Percentiles rank a stretch among this genome's conserved stretches.
Conservation (phyloP, 2,329 filamentous ascomycete genomes). For the Colletotrichum australisinense region DNA sequence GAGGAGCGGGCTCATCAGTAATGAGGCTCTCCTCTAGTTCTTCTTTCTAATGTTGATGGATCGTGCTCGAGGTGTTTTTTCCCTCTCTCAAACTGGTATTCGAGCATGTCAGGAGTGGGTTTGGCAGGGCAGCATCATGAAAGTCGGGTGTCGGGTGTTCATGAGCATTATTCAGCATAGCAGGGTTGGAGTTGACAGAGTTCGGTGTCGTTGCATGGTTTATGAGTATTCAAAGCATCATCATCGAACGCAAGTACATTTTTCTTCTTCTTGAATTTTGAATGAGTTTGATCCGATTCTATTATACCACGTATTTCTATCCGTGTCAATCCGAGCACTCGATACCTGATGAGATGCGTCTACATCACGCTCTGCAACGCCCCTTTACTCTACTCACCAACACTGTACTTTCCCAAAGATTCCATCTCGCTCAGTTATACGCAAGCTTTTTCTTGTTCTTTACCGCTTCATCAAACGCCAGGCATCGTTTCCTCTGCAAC, state of each 20-base stretch:
- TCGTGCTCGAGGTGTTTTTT: no score
- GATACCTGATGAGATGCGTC: no score
- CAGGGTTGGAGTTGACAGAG: not conserved
- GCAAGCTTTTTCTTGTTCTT: not conserved
- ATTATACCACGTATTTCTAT: not conserved
- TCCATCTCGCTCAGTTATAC: no score
- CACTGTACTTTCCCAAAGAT: no score
- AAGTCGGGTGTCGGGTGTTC: not conserved
- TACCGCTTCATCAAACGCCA: not conserved
- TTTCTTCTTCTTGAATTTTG: no score
- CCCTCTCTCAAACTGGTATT: no score
- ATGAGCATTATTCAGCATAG: not conserved
- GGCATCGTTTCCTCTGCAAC: not conserved
- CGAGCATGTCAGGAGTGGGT: not conserved
- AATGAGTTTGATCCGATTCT: not conserved
- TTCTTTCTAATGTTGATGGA: no score
- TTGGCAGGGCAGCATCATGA: not conserved
- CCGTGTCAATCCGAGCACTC: no score
- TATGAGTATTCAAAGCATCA: not conserved
- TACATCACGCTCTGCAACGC: no score
- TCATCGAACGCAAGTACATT: not conserved
- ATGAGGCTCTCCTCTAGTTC: not conserved
- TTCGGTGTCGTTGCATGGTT: not conserved
- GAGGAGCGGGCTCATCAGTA: conserved; percentile 49
- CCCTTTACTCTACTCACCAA: no score